Evolutionary conservation across 805 yeast genomes (phyloP).

Genomic region (Metschnikowia aberdeeniae): DNA sequence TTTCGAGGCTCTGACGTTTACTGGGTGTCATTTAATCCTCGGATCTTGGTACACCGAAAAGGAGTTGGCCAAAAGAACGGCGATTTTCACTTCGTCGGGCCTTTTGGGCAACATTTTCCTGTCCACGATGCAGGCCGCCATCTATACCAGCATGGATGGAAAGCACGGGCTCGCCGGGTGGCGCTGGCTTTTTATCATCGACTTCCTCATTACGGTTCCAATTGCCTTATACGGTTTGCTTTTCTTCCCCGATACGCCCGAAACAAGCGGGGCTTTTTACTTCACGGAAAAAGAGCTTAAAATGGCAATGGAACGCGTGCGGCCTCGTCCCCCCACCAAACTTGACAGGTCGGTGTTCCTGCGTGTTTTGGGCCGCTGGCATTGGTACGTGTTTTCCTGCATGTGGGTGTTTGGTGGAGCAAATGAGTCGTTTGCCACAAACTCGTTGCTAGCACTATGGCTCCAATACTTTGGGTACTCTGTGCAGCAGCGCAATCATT

Average conservation of each 20-base stretch:
- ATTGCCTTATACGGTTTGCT: slow-evolving; percentile 53
- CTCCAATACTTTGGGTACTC: slow-evolving; percentile 39
- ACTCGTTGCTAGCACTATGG: slow-evolving; percentile 48
- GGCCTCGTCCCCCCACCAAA: slow-evolving; percentile 7
- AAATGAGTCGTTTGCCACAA: slow-evolving; percentile 43
- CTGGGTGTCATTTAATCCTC: slow-evolving; percentile 51
- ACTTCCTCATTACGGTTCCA: slow-evolving; percentile 55
- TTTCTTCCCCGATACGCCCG: slow-evolving; percentile 57
- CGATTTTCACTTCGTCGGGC: slow-evolving; percentile 53
- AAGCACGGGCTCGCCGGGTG: slow-evolving; percentile 53
- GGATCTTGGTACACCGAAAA: slow-evolving; percentile 50
- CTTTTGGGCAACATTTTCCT: slow-evolving; percentile 52
- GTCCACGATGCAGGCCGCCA: slow-evolving; percentile 54
- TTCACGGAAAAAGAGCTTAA: slow-evolving; percentile 29
- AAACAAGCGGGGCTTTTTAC: slow-evolving; percentile 30
- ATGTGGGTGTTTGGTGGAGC: slow-evolving; percentile 52
- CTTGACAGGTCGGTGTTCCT: slow-evolving; percentile 30
- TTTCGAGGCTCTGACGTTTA: slow-evolving; percentile 55
- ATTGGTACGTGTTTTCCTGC: slow-evolving; percentile 50
- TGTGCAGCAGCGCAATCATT: slow-evolving; percentile 44
- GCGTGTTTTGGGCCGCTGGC: slow-evolving; percentile 46
- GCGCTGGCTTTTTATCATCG: slow-evolving; percentile 67
- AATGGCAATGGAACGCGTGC: slow-evolving; percentile 10
- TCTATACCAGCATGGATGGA: slow-evolving; percentile 44
- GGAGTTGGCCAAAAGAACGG: slow-evolving; percentile 49